Conservation (phyloP, 176 grass and related monocot species). For the Aechmea fasciata region DNA sequence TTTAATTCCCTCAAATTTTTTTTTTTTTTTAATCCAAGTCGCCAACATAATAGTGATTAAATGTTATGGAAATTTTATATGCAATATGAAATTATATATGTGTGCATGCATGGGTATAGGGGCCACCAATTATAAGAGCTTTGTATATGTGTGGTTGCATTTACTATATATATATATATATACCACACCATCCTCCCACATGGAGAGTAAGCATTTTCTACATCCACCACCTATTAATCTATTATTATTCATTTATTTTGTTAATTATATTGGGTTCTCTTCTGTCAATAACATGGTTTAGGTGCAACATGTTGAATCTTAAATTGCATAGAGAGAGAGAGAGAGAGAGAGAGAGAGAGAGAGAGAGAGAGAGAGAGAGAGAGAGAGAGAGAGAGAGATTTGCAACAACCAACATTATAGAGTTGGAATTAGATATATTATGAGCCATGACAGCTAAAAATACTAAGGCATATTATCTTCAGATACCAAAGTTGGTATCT, state of each 20-base stretch:
- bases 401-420: neutral
- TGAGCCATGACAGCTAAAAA: neutral
- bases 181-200: neutral
- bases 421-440: neutral
- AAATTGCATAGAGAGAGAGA: neutral
- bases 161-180: neutral
- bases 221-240: neutral
- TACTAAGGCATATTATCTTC: neutral
- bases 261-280: neutral
- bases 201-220: neutral
- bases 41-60: too few species aligned
- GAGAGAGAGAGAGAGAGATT: too few species aligned
- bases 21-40: too few species aligned
- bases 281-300: conserved; percentile 9
- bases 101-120: neutral
- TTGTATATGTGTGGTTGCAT: neutral
- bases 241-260: neutral
- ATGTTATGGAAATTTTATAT: too few species aligned
- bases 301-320: neutral
- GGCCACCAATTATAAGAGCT: neutral
- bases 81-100: neutral
- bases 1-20: too few species aligned
- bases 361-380: too few species aligned
- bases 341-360: too few species aligned
- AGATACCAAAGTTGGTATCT: neutral